phyloP scores from a whole-genome alignment of 129 eudicot genomes.

The Pseudognaphalium luteoalbum region DNA sequence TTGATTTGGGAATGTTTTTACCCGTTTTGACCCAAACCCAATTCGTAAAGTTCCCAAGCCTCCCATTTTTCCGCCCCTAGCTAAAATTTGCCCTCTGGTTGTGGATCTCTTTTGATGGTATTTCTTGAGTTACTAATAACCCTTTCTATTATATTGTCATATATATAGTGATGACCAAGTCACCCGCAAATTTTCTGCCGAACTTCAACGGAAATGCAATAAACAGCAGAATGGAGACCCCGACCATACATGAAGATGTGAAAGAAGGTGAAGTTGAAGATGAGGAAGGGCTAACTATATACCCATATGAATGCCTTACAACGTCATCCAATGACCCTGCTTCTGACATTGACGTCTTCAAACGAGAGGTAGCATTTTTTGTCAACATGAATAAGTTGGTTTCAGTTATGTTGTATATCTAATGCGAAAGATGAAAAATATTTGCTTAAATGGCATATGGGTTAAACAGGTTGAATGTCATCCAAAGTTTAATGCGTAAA shows the following conservation, averaged over 20 bases:
- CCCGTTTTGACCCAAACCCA: too few species aligned
- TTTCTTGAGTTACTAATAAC: too few species aligned
- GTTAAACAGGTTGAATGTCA: too few species aligned
- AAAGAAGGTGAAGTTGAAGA: conserved; percentile 79
- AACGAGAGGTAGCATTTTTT: conserved; percentile 66
- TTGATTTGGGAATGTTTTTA: too few species aligned
- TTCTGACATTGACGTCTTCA: conserved; percentile 74
- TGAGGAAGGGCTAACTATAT: conserved; percentile 68
- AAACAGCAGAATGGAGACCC: conserved; percentile 54
- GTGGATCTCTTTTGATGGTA: too few species aligned
- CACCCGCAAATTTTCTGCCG: conserved; percentile 49
- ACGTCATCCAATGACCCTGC: conserved; percentile 63
- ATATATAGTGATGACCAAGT: conserved; percentile 48
- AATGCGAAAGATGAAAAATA: too few species aligned
- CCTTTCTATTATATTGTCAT: conserved; percentile 7
- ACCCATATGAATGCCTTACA: conserved; percentile 79
- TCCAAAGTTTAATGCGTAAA: too few species aligned
- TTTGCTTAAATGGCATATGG: too few species aligned
- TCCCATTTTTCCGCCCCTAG: too few species aligned
- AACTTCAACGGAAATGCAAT: conserved; percentile 53
- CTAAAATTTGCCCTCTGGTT: too few species aligned
- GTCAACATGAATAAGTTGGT: not conserved
- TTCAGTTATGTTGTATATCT: not conserved
- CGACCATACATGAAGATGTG: conserved; percentile 74
- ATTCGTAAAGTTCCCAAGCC: too few species aligned